Base-by-base conservation (phyloP, 371 early-diverging fungal species). In the Parasitella parasitica region DNA sequence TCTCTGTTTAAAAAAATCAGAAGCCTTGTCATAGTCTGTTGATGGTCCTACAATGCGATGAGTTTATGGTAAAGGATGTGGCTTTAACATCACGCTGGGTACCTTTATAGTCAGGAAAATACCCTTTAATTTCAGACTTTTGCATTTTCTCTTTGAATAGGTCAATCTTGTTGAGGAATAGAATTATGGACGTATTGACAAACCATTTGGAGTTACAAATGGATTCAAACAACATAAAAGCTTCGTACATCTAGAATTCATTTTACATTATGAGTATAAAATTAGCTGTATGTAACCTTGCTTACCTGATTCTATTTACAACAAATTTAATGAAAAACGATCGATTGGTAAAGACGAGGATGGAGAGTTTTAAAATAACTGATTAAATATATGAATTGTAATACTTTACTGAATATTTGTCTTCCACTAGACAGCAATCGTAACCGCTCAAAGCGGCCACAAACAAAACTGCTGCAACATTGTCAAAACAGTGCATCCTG, bases 141-240 rank as follows among this genome's bases (percentile, higher is more conserved):
- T 75, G 64, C 30, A 97, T 83, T 72, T 96, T 97, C 59, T 89
- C 84, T 59, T 84, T 83, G 82, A 97, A 94, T 22, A 96, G 79
- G 70, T 97, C 97, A 39, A 93, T 91, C 81, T 97, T 97, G 85
- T 97, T 97, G 57, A 97, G 72, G 73, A 97, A 96, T 52, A 97
- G 80, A 59, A 97, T 95, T 70, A 96, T 91, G 34, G 93, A 91
- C 0, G 95, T 95, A 54, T 91, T 87, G 36, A 85, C 81, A 66
- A 97, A 95, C 95, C 97, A 96, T 66, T 89, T 83, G 6, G 91
- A 91, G 74, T 96, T 97, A 79, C 95, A 94, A 62, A 97, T 93
- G 0, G 69, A 89, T 70, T 94, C 93, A 67, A 95, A 96, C 37
- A 96, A 80, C 60, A 92, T 92, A 64, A 95, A 78, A 1, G 95